Evolutionary conservation across 2,329 filamentous ascomycete genomes (phyloP), one percentile per base, ranked within the genome.

Genomic region (Hyphodiscus sp.): DNA sequence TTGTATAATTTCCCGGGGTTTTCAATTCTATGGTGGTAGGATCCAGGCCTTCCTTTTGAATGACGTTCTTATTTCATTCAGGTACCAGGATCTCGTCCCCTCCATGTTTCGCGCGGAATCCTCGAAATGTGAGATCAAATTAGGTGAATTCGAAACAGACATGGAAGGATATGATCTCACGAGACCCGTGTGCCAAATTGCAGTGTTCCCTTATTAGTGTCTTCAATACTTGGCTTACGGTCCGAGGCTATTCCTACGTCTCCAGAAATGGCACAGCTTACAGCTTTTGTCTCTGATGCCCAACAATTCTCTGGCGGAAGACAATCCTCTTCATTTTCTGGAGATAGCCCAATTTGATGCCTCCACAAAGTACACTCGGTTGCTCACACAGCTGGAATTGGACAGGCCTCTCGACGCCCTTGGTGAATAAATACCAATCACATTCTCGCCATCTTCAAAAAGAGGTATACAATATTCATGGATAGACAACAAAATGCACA

Each of bases 391-490:
- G 57, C 61, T 4, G 67, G 67, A 13, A 58, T 69, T 42, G 65
- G 66, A 1, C n/a, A 68, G 68, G 6, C 65, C 58, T 13, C 69
- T 63, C 55, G 69, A 70, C 49, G 63, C 63, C 1, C 59, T 68
- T 0, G 67, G 67, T 1, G 47, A 56, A 64, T 64, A 26, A 50
- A 65, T 43, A 65, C 58, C 2, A 53, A 47, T 6, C 64, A 68
- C 30, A 65, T 70, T 2, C 51, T 66, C 5, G 61, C 62, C 0
- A 10, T 57, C 1, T 57, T 66, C 5, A 61, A 67, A 45, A 53
- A 61, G 7, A 61, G 54, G 1, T 63, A 63, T 0, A 60, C 58
- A 1, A 50, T 65, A 0, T 69, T 69, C 48, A 62, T 61, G 13
- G 67, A 69, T 49, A 65, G 65, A 16, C 53, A 48, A 2, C 61